A percentile compares a stretch with the other conserved stretches of the same genome.
These are phyloP conservation scores for Cordyceps fumosorosea DNA, from an alignment of 2,329 filamentous ascomycete species.

Conservation along the genomic window DNA sequence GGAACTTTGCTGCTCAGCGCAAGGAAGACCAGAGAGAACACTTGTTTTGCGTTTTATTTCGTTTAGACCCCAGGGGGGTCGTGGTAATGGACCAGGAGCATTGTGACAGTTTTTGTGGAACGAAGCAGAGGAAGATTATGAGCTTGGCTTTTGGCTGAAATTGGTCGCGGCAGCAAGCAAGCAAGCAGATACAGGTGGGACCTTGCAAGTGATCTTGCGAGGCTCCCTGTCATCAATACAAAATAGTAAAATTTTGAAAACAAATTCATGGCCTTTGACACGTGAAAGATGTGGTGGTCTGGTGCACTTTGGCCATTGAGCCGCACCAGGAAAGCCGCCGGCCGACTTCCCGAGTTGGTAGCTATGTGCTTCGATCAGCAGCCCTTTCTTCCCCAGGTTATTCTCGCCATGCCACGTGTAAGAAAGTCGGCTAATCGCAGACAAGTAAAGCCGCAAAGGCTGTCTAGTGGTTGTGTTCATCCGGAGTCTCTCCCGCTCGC, in stretches of 20 bases:
- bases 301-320: background rate
- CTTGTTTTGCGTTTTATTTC: background rate
- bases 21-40: conserved; percentile 11
- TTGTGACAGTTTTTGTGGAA: background rate
- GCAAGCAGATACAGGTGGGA: background rate
- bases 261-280: background rate
- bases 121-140: background rate
- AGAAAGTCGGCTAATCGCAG: too few relatives aligned
- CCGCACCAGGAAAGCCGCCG: too few relatives aligned
- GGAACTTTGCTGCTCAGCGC: conserved; percentile 11
- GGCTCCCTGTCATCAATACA: conserved; percentile 5
- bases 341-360: too few relatives aligned
- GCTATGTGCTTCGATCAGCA: too few relatives aligned
- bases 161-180: background rate
- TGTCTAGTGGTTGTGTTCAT: too few relatives aligned
- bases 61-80: background rate
- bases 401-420: too few relatives aligned
- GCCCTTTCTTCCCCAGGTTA: too few relatives aligned
- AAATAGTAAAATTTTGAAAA: conserved; percentile 8
- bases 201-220: background rate
- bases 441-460: too few relatives aligned
- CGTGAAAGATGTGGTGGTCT: background rate
- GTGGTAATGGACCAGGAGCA: conserved; percentile 2
- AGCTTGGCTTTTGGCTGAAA: background rate
- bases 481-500: too few relatives aligned